These are phyloP conservation scores for Ulota crispa DNA, from an alignment of 225 moss, liverwort and hornwort species.

Conservation along the genomic window DNA sequence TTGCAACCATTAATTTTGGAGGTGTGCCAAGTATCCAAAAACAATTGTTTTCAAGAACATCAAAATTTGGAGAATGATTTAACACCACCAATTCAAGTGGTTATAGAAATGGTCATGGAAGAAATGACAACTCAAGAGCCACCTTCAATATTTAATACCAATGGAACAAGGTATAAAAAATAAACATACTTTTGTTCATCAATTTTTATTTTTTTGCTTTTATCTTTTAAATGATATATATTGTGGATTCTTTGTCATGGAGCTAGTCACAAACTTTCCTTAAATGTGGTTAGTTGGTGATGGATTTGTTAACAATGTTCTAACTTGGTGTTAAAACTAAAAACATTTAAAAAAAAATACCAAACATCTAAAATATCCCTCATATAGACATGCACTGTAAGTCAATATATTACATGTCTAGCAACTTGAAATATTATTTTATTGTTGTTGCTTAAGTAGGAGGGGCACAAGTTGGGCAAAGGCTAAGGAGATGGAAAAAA, in stretches of 20 bases:
- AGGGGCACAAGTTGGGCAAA: constrained; percentile 38
- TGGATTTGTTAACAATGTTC: neutral
- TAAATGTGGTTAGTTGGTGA: neutral
- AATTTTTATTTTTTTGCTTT: neutral
- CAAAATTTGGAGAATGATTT: constrained; percentile 18
- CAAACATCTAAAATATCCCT: neutral
- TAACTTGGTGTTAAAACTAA: neutral
- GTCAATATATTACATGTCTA: neutral
- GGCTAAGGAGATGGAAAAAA: constrained; percentile 50
- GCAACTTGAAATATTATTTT: neutral
- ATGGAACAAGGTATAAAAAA: constrained; percentile 26
- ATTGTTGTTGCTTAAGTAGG: constrained; percentile 26
- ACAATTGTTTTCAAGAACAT: neutral
- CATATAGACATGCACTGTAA: neutral
- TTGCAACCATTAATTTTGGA: constrained; percentile 7
- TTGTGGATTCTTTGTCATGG: neutral
- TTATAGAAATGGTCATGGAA: constrained; percentile 12
- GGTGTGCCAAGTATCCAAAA: constrained; percentile 10
- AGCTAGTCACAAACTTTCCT: neutral
- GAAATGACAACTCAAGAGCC: constrained; percentile 5
- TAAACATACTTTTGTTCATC: neutral
- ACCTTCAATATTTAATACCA: neutral
- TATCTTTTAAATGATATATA: neutral
- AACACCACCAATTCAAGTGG: constrained; percentile 17
- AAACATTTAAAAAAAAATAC: too few species aligned